Conservation (phyloP, 2,329 filamentous ascomycete species). For the Xylariaceae sp. region DNA sequence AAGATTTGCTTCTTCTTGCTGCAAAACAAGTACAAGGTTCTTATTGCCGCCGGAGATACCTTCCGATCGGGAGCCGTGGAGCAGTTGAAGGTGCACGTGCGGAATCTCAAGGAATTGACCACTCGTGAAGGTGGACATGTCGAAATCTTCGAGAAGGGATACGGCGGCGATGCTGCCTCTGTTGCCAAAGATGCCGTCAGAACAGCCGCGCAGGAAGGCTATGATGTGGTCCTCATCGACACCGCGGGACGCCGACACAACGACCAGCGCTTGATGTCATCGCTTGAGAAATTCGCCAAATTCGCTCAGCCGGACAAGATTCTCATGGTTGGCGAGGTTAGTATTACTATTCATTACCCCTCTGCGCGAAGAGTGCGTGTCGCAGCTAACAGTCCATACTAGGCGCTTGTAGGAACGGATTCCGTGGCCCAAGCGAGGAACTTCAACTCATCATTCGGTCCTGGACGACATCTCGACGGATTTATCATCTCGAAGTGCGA, state of each 20-base stretch:
- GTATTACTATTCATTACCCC: conserved; percentile 11
- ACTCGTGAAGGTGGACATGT: conserved; percentile 78
- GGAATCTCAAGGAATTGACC: conserved; percentile 85
- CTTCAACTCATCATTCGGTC: conserved; percentile 90
- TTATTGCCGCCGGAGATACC: conserved; percentile 92
- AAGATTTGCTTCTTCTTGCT: conserved; percentile 98
- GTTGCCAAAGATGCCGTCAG: conserved; percentile 92
- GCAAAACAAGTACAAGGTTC: conserved; percentile 92
- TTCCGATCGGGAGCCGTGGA: conserved; percentile 97
- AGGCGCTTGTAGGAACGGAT: conserved; percentile 90
- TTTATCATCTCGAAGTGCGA: conserved; percentile 99
- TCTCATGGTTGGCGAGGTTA: conserved; percentile 78
- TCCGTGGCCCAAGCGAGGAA: conserved; percentile 92
- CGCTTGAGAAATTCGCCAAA: conserved; percentile 94
- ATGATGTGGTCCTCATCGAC: conserved; percentile 94
- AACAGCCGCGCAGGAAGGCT: conserved; percentile 67
- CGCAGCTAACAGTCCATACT: conserved; percentile 16
- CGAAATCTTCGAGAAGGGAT: conserved; percentile 93
- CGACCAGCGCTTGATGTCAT: conserved; percentile 92
- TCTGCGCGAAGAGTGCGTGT: not conserved
- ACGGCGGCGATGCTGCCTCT: conserved; percentile 93
- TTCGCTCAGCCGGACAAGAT: conserved; percentile 97
- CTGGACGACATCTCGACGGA: conserved; percentile 74
- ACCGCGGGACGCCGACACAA: conserved; percentile 94
- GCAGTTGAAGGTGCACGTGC: conserved; percentile 90